A percentile compares a stretch with the other conserved stretches of the same genome.
phyloP scores from a whole-genome alignment of 306 rosid genomes.

The Prunus armeniaca region DNA sequence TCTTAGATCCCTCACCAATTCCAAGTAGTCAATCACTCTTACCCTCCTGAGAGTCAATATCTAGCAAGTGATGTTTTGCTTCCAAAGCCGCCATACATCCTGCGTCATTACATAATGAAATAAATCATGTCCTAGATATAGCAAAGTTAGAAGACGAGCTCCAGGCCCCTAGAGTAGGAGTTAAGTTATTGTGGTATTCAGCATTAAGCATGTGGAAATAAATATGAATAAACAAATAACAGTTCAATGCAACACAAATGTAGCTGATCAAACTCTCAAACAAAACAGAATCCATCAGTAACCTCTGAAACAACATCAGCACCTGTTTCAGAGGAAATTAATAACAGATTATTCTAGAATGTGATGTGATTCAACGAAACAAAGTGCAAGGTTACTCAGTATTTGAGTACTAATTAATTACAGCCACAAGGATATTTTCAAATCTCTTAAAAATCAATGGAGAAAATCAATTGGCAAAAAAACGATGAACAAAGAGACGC shows the following conservation, averaged over 20 bases:
- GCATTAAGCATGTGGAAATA: not conserved
- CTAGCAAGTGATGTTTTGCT: conserved; percentile 84
- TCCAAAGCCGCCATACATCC: conserved; percentile 97
- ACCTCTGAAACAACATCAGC: not conserved
- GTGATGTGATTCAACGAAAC: no score
- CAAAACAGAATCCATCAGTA: not conserved
- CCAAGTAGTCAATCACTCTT: conserved; percentile 53
- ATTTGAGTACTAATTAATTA: no score
- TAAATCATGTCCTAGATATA: not conserved
- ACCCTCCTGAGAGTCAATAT: conserved; percentile 53
- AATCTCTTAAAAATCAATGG: not conserved
- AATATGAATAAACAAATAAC: not conserved
- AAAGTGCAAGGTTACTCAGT: not conserved
- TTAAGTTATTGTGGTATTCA: not conserved
- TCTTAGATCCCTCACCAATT: conserved; percentile 11
- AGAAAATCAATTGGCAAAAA: not conserved
- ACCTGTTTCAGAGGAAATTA: no score
- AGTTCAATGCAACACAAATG: not conserved
- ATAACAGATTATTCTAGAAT: no score
- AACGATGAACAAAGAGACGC: not conserved
- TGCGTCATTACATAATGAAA: conserved; percentile 29
- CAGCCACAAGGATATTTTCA: not conserved
- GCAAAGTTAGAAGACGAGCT: not conserved
- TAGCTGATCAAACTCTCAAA: not conserved
- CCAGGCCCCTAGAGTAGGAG: not conserved